Percentiles rank a stretch among this genome's conserved stretches.
Evolutionary conservation across 345 rosid species (phyloP).

Genomic region (Murraya koenigii): DNA sequence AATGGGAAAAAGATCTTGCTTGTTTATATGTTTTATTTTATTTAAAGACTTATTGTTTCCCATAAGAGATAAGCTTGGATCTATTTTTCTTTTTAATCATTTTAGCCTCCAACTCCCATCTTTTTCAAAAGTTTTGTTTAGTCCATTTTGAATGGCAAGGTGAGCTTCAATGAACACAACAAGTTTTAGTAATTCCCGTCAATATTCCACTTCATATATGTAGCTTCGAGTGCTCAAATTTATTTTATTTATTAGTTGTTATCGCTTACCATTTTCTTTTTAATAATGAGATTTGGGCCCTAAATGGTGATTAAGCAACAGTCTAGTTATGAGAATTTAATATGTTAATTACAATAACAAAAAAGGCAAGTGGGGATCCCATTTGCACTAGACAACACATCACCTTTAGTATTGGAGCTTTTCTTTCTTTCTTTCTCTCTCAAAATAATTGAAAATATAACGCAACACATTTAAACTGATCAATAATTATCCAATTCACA

Average conservation of each 20-base stretch:
- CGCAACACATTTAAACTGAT: not conserved
- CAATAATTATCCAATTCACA: not conserved
- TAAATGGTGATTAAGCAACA: not conserved
- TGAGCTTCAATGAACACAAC: not conserved
- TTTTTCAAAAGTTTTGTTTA: constrained; percentile 24
- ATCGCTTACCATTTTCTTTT: not conserved
- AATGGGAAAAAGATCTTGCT: constrained; percentile 19
- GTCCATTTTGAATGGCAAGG: constrained; percentile 8
- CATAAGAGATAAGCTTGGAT: constrained; percentile 35
- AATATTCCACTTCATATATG: not conserved
- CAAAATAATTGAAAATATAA: not conserved
- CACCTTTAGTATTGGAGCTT: not conserved
- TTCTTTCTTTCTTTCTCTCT: not conserved
- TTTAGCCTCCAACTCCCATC: constrained; percentile 23
- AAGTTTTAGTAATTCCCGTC: not conserved
- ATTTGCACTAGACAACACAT: not conserved
- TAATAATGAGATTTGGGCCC: not conserved
- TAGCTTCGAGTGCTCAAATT: not conserved
- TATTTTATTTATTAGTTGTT: not conserved
- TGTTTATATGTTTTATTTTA: not conserved
- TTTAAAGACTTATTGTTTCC: not conserved
- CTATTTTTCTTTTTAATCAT: constrained; percentile 16
- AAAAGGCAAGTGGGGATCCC: not conserved
- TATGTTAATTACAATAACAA: not conserved
- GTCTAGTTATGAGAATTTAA: not conserved